Conservation (phyloP, 2,329 filamentous ascomycete species). For the Phialophora expanda region DNA sequence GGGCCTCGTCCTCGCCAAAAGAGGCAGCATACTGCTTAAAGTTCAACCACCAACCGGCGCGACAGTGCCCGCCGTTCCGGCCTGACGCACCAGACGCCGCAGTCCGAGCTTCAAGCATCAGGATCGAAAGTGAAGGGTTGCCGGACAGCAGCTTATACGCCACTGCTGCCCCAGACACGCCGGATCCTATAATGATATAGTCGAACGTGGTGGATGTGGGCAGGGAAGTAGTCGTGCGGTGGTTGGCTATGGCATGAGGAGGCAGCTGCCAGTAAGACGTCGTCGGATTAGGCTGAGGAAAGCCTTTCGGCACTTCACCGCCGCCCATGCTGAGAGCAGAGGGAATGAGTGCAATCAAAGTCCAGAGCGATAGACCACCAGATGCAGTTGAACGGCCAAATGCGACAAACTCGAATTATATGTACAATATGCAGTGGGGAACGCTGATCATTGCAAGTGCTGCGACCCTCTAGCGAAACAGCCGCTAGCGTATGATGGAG, state of each 20-base stretch:
- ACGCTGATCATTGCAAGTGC: neutral
- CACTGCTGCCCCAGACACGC: slow-evolving; percentile 51
- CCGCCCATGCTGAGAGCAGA: slow-evolving; percentile 18
- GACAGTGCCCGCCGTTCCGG: slow-evolving; percentile 52
- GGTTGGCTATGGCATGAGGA: slow-evolving; percentile 43
- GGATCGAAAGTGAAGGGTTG: slow-evolving; percentile 40
- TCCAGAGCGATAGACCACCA: neutral
- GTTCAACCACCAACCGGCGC: slow-evolving; percentile 4
- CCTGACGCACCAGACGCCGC: slow-evolving; percentile 53
- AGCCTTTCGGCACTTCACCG: slow-evolving; percentile 31
- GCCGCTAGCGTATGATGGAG: no score
- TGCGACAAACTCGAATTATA: neutral
- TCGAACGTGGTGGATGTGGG: slow-evolving; percentile 42
- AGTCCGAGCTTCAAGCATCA: slow-evolving; percentile 55
- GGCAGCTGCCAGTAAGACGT: slow-evolving; percentile 46
- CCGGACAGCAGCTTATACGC: slow-evolving; percentile 41
- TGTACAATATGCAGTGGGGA: neutral
- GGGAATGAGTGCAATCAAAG: neutral
- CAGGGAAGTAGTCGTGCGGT: slow-evolving; percentile 45
- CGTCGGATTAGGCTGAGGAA: slow-evolving; percentile 43
- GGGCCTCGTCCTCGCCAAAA: slow-evolving; percentile 53
- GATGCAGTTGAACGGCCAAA: no score
- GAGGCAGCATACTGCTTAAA: slow-evolving; percentile 40
- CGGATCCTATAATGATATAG: slow-evolving; percentile 53
- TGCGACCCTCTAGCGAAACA: neutral